Evolutionary conservation across 2,329 filamentous ascomycete genomes (phyloP).

Genomic region (Colletotrichum euphorbiae): DNA sequence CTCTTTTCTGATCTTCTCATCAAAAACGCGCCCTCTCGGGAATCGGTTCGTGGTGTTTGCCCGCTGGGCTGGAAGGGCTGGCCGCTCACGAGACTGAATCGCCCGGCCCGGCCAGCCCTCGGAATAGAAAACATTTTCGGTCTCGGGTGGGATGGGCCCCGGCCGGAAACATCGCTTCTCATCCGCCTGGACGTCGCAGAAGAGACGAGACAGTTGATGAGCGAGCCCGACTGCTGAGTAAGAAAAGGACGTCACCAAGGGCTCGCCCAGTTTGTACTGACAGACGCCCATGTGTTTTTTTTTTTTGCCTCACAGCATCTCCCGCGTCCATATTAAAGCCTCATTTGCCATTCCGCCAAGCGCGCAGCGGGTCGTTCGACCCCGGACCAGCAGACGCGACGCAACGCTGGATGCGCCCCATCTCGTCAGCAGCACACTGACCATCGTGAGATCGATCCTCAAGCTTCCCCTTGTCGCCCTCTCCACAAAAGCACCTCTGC

Average conservation of each 20-base stretch:
- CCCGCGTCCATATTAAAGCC: neutral
- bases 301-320: too few species aligned
- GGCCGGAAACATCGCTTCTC: too few species aligned
- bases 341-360: neutral
- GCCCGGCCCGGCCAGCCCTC: too few species aligned
- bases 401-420: neutral
- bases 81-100: too few species aligned
- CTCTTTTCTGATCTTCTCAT: conserved; percentile 33
- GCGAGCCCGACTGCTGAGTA: neutral
- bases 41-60: too few species aligned
- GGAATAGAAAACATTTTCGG: too few species aligned
- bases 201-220: too few species aligned
- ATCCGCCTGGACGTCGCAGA: too few species aligned
- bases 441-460: conserved; percentile 31
- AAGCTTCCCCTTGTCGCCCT: conserved; percentile 24
- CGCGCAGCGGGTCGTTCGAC: neutral
- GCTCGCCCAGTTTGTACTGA: neutral
- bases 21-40: neutral
- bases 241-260: neutral
- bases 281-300: neutral
- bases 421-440: conserved; percentile 25
- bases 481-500: too few species aligned
- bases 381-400: conserved; percentile 6
- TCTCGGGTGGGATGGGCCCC: too few species aligned
- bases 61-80: too few species aligned